Evolutionary conservation across 1,284 basidiomycete species (phyloP).

Genomic region (Tetrapyrgos nigripes): DNA sequence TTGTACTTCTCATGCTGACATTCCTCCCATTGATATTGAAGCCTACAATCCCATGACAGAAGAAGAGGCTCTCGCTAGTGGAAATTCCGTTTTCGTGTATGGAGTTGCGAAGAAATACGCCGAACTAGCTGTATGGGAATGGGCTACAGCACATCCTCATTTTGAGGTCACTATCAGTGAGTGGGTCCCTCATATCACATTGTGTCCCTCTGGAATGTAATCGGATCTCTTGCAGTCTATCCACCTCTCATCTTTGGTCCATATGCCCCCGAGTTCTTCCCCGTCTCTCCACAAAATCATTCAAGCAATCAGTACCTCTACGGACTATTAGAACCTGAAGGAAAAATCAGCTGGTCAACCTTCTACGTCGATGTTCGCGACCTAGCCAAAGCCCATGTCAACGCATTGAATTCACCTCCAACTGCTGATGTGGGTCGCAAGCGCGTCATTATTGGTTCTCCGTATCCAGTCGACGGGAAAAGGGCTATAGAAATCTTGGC

Average conservation of each 20-base stretch:
- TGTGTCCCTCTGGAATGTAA: not conserved
- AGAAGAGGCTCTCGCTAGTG: slow-evolving; percentile 7
- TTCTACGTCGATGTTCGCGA: slow-evolving; percentile 7
- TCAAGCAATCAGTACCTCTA: slow-evolving; percentile 4
- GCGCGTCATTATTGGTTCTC: slow-evolving; percentile 3
- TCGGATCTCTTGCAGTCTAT: not conserved
- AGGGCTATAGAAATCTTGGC: not conserved
- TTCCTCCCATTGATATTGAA: not conserved
- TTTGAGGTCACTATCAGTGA: slow-evolving; percentile 6
- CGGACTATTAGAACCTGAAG: not conserved
- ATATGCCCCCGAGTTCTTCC: not conserved
- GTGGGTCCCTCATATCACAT: not conserved
- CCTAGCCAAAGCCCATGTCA: slow-evolving; percentile 5
- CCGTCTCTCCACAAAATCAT: not conserved
- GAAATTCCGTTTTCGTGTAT: not conserved
- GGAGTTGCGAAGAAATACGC: slow-evolving; percentile 4
- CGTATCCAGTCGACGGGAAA: not conserved
- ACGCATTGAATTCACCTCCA: not conserved
- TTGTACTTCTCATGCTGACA: not conserved
- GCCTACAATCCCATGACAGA: slow-evolving; percentile 7
- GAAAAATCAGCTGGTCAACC: not conserved
- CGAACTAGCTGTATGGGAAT: slow-evolving; percentile 8
- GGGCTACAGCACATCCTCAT: slow-evolving; percentile 7
- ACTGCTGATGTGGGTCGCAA: not conserved
- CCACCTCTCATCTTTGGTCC: slow-evolving; percentile 9